Evolutionary conservation across 495 filamentous ascomycete species (phyloP).

Genomic region (Tricharina praecox): DNA sequence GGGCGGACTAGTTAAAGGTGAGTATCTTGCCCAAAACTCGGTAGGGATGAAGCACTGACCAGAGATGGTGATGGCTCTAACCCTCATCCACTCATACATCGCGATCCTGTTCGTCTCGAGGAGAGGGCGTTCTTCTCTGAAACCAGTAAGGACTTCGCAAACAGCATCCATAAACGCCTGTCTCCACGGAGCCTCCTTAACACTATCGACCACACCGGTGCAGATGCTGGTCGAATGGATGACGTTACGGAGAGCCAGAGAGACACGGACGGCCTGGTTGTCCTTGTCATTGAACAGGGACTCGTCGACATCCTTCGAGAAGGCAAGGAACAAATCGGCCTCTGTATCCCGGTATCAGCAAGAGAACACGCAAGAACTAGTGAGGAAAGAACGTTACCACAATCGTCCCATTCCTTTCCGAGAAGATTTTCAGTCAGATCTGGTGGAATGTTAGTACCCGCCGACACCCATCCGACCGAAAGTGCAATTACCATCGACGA

Average conservation of each 20-base stretch:
- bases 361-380: background rate
- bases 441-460: slow-evolving; percentile 8
- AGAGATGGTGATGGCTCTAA: slow-evolving; percentile 25
- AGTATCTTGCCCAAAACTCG: background rate
- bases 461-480: background rate
- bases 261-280: slow-evolving; percentile 16
- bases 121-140: slow-evolving; percentile 21
- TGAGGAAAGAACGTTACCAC: slow-evolving; percentile 5
- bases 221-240: slow-evolving; percentile 18
- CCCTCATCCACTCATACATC: slow-evolving; percentile 21
- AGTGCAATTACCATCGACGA: slow-evolving; percentile 21
- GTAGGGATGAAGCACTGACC: slow-evolving; percentile 9
- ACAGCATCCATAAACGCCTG: slow-evolving; percentile 13
- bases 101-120: slow-evolving; percentile 13
- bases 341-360: slow-evolving; percentile 7
- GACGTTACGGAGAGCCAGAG: slow-evolving; percentile 16
- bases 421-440: slow-evolving; percentile 22
- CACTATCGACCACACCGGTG: background rate
- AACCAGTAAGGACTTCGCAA: slow-evolving; percentile 18
- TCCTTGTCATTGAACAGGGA: slow-evolving; percentile 8
- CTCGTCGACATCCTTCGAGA: slow-evolving; percentile 7
- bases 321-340: slow-evolving; percentile 14
- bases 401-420: slow-evolving; percentile 18
- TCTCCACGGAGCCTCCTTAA: slow-evolving; percentile 9
- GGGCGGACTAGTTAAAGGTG: slow-evolving; percentile 14